These are phyloP conservation scores for Phaeosphaeriaceae sp. DNA, from an alignment of 2,329 filamentous ascomycete species.

Conservation along the genomic window DNA sequence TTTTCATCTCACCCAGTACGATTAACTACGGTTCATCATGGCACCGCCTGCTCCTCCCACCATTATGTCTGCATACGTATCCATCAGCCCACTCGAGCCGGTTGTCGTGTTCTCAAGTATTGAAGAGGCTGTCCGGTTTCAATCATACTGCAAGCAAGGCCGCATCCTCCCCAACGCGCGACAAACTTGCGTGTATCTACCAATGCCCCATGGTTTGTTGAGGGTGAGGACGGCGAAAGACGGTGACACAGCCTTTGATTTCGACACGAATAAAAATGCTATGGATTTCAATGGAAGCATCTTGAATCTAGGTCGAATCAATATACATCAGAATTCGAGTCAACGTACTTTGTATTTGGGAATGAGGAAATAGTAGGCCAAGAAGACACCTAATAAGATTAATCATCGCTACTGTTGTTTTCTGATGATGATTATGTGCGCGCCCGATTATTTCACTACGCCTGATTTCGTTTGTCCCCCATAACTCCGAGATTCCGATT, in stretches of 20 bases:
- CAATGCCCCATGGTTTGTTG: conserved; percentile 25
- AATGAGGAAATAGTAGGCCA: conserved; percentile 4
- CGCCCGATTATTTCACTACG: no score
- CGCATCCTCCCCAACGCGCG: conserved; percentile 19
- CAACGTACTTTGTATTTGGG: conserved; percentile 28
- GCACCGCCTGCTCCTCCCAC: conserved; percentile 5
- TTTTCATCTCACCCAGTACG: no score
- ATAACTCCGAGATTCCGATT: no score
- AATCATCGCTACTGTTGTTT: no score
- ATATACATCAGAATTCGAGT: conserved; percentile 11
- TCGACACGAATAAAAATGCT: conserved; percentile 20
- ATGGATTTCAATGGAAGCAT: conserved; percentile 22
- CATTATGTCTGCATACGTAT: conserved; percentile 22
- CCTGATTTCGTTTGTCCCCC: no score
- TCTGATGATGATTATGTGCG: no score
- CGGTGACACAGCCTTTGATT: conserved; percentile 30
- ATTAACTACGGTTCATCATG: no score
- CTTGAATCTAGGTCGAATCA: conserved; percentile 17
- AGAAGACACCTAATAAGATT: no score
- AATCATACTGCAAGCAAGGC: conserved; percentile 26
- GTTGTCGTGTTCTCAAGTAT: conserved; percentile 25
- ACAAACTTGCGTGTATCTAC: conserved; percentile 27
- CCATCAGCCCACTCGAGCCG: conserved; percentile 27
- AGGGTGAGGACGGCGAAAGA: conserved; percentile 22
- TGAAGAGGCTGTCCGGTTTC: conserved; percentile 24